These are phyloP conservation scores for Suillus variegatus DNA, from an alignment of 768 basidiomycete genomes.

Conservation along the genomic window DNA sequence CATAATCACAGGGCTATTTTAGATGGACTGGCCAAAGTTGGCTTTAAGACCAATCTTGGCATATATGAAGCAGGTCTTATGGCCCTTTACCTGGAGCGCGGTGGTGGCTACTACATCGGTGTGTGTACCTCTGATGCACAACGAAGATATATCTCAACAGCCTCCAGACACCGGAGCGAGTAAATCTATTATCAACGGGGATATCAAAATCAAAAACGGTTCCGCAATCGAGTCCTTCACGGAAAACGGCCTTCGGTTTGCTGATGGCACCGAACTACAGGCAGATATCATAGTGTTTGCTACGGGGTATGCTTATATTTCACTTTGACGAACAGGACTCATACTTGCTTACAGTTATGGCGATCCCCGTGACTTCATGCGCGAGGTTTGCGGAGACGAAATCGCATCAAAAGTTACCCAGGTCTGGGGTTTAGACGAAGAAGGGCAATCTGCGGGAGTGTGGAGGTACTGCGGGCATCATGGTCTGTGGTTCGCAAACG, in stretches of 20 bases:
- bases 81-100: conserved; percentile 25
- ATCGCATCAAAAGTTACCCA: conserved; percentile 45
- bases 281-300: conserved; percentile 36
- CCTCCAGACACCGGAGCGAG: conserved; percentile 40
- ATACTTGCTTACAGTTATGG: conserved; percentile 42
- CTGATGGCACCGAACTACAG: conserved; percentile 30
- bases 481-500: conserved; percentile 34
- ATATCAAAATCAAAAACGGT: conserved; percentile 54
- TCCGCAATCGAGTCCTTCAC: conserved; percentile 33
- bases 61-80: conserved; percentile 34
- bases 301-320: conserved; percentile 23
- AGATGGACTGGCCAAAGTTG: conserved; percentile 38
- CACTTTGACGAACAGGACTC: too few species aligned
- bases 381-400: conserved; percentile 46
- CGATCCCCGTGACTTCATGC: conserved; percentile 41
- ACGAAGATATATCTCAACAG: neutral
- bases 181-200: conserved; percentile 44
- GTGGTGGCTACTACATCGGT: conserved; percentile 46
- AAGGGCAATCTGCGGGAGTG: conserved; percentile 56
- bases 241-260: conserved; percentile 29
- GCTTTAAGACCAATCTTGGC: conserved; percentile 41
- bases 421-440: conserved; percentile 63
- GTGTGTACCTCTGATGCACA: conserved; percentile 1
- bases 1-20: conserved; percentile 30
- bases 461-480: conserved; percentile 36